These are phyloP conservation scores for Neurospora sp. DNA, from an alignment of 495 filamentous ascomycete genomes.

Conservation along the genomic window DNA sequence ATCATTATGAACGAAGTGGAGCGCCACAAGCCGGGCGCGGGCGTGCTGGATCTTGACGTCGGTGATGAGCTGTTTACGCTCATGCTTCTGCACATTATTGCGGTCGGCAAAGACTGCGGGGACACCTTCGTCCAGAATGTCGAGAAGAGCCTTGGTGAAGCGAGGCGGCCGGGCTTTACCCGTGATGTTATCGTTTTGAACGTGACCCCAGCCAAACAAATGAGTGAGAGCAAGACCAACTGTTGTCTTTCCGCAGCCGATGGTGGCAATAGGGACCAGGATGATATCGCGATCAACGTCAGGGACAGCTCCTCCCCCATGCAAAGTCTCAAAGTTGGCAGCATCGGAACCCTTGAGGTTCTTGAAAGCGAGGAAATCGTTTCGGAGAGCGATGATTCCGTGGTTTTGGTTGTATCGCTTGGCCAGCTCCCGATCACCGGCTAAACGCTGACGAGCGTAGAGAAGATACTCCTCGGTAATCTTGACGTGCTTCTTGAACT, in stretches of 20 bases:
- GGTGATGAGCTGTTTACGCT: constrained; percentile 75
- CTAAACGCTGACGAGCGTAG: constrained; percentile 67
- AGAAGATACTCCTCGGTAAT: constrained; percentile 86
- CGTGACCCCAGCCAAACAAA: constrained; percentile 86
- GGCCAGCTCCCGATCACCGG: constrained; percentile 48
- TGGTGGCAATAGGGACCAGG: constrained; percentile 77
- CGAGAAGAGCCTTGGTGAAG: constrained; percentile 59
- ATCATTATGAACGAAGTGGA: constrained; percentile 80
- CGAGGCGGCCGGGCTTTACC: constrained; percentile 60
- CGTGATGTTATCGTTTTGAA: constrained; percentile 95
- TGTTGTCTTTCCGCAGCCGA: constrained; percentile 96
- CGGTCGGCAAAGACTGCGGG: constrained; percentile 83
- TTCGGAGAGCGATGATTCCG: constrained; percentile 85
- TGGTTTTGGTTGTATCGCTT: constrained; percentile 75
- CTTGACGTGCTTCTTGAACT: constrained; percentile 72
- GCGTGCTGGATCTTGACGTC: constrained; percentile 55
- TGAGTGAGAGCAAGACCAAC: constrained; percentile 71
- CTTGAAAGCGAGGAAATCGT: constrained; percentile 72
- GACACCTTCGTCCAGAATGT: constrained; percentile 40
- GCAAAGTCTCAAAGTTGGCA: constrained; percentile 31
- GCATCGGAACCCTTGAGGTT: constrained; percentile 76
- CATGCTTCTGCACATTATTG: constrained; percentile 84
- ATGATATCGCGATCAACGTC: constrained; percentile 56
- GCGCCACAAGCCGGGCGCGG: constrained; percentile 68
- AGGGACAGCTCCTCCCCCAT: constrained; percentile 16